These are phyloP conservation scores for Coniochaeta sp. DNA, from an alignment of 2,329 filamentous ascomycete genomes.

Conservation along the genomic window DNA sequence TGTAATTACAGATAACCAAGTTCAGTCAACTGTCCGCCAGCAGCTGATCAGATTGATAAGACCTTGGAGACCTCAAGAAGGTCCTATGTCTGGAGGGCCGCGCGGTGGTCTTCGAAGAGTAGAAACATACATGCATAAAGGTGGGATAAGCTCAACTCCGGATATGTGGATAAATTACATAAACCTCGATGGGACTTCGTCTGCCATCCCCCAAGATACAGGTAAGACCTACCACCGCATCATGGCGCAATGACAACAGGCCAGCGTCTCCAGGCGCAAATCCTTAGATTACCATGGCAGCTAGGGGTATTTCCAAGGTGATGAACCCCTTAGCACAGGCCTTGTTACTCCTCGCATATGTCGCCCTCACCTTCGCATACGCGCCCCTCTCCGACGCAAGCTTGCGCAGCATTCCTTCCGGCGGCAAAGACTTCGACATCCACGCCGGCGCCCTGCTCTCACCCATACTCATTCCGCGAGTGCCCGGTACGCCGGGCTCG, in stretches of 20 bases:
- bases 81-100: neutral
- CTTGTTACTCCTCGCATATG: neutral
- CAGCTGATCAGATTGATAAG: neutral
- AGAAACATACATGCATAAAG: neutral
- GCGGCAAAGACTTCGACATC: conserved; percentile 71
- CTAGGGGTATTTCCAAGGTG: neutral
- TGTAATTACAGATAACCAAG: neutral
- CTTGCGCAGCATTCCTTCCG: conserved; percentile 61
- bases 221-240: neutral
- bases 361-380: conserved; percentile 23
- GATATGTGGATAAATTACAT: neutral
- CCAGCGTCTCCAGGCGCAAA: neutral
- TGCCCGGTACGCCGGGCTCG: conserved; percentile 78
- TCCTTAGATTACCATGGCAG: neutral
- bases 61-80: neutral
- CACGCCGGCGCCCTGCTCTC: conserved; percentile 62
- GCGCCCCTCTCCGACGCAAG: conserved; percentile 64
- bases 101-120: neutral
- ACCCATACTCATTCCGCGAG: conserved; percentile 80
- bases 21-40: neutral
- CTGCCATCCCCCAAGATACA: neutral
- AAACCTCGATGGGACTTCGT: neutral
- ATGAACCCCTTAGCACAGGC: neutral
- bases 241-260: neutral
- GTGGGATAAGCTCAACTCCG: neutral